Percentiles rank a stretch among this genome's conserved stretches.
Conservation (phyloP, 352 stramenopile species). For the Phytophthora sansomeana region DNA sequence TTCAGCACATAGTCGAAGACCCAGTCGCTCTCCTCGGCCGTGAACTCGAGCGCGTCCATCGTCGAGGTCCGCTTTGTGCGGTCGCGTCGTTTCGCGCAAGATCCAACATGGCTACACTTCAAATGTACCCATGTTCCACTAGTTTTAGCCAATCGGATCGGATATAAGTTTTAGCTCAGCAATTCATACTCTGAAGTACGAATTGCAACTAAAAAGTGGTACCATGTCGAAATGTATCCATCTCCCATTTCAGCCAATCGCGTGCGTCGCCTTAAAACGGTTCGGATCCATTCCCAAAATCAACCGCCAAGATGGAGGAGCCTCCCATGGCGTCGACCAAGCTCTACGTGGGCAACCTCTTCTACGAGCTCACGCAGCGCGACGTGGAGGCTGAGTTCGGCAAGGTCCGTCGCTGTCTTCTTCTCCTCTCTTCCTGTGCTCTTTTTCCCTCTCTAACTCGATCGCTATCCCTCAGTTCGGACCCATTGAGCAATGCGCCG, state of each 20-base stretch:
- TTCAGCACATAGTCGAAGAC: constrained; percentile 92
- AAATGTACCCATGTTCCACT: not conserved
- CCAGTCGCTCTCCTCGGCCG: constrained; percentile 78
- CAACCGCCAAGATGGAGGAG: constrained; percentile 19
- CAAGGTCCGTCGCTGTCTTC: constrained; percentile 27
- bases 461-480: constrained; percentile 47
- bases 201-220: not conserved
- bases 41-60: constrained; percentile 47
- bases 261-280: no score
- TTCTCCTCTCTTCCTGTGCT: not conserved
- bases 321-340: constrained; percentile 54
- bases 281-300: not conserved
- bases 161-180: no score
- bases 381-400: constrained; percentile 61
- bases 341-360: constrained; percentile 73
- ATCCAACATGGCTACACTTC: constrained; percentile 37
- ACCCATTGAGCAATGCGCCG: constrained; percentile 47
- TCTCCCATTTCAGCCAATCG: not conserved
- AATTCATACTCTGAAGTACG: not conserved
- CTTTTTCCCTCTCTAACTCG: constrained; percentile 4
- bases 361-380: constrained; percentile 53
- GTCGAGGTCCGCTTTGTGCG: not conserved
- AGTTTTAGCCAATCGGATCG: not conserved
- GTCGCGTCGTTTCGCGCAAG: constrained; percentile 42
- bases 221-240: not conserved